Conservation (phyloP, 805 yeast species). For the Saturnispora diversa region DNA sequence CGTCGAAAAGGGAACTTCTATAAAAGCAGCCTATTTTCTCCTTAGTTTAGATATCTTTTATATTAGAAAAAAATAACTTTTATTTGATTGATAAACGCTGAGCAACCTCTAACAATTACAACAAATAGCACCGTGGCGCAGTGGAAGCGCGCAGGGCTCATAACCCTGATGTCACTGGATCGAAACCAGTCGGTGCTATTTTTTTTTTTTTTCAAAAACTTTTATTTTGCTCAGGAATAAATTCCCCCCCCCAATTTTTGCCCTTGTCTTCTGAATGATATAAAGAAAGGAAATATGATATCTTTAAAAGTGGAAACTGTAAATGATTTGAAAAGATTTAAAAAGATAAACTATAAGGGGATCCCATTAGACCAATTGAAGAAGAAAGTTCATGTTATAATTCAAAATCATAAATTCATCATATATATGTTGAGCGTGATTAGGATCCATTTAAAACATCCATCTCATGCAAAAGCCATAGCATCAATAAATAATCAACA, state of each 20-base stretch:
- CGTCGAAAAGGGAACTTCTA: no score
- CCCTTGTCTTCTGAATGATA: neutral
- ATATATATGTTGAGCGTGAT: constrained; percentile 4
- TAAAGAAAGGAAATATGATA: neutral
- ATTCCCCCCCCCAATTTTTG: neutral
- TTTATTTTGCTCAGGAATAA: neutral
- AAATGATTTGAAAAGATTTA: neutral
- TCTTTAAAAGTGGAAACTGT: neutral
- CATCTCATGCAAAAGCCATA: neutral
- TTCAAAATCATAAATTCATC: constrained; percentile 2
- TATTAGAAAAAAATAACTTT: no score
- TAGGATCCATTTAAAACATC: constrained; percentile 2
- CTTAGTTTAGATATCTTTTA: no score
- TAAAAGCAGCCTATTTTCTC: no score
- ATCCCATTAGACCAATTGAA: neutral
- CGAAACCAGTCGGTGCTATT: constrained; percentile 92
- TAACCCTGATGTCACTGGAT: constrained; percentile 97
- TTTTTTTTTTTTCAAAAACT: constrained; percentile 23
- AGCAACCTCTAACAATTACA: neutral
- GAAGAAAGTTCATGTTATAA: neutral
- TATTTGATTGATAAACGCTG: no score
- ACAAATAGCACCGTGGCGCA: constrained; percentile 84
- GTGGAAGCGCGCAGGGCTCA: constrained; percentile 99
- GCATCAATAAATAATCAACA: neutral
- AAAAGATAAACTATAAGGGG: neutral